Conservation (phyloP, 2,329 filamentous ascomycete genomes). For the Verticillium dahliae region DNA sequence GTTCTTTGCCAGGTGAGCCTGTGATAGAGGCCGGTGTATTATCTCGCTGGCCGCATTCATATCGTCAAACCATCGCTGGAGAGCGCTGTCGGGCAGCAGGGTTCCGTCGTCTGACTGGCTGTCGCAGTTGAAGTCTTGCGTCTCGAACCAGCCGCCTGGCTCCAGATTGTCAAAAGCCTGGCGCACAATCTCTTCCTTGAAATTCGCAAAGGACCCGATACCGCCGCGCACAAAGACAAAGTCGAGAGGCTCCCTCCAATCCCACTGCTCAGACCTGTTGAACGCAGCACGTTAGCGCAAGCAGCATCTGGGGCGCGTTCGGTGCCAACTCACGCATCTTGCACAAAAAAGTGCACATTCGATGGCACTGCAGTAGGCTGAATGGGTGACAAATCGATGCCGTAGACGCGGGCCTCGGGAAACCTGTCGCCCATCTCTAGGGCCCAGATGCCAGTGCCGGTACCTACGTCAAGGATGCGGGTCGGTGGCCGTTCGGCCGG, state of each 20-base stretch:
- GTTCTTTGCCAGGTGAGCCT: conserved; percentile 23
- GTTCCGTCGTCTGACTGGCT: conserved; percentile 38
- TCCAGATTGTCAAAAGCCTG: conserved; percentile 42
- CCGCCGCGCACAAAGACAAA: conserved; percentile 48
- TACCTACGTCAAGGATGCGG: conserved; percentile 35
- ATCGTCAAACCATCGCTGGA: conserved; percentile 32
- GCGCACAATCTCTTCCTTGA: conserved; percentile 41
- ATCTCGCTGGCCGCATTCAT: conserved; percentile 29
- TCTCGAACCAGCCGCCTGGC: conserved; percentile 49
- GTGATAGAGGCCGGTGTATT: conserved; percentile 14
- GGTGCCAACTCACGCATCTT: conserved; percentile 40
- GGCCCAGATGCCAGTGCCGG: conserved; percentile 51
- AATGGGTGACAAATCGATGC: conserved; percentile 62
- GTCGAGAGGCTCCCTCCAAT: conserved; percentile 47
- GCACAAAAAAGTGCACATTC: conserved; percentile 69
- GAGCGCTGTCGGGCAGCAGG: conserved; percentile 31
- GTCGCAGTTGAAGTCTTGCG: conserved; percentile 36
- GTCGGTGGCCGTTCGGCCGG: conserved; percentile 25
- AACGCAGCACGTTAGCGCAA: not conserved
- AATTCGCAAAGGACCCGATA: conserved; percentile 41
- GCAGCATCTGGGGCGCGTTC: not conserved
- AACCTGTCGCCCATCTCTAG: conserved; percentile 61
- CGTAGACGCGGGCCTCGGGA: conserved; percentile 50
- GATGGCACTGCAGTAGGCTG: conserved; percentile 60
- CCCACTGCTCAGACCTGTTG: conserved; percentile 40